These are phyloP conservation scores for Rubia peregrina DNA, from an alignment of 305 asterid species.

Conservation along the genomic window DNA sequence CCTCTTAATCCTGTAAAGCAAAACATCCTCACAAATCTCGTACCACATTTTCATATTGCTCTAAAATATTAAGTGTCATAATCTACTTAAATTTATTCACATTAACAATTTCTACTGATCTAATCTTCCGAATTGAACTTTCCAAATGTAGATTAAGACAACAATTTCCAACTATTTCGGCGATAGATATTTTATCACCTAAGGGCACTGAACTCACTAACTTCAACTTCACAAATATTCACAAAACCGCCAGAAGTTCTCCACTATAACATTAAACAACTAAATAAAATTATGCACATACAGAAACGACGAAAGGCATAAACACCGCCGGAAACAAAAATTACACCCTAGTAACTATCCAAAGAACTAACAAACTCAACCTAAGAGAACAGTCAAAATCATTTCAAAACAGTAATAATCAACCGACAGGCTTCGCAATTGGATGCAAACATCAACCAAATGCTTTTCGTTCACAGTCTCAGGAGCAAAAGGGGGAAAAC, in stretches of 20 bases:
- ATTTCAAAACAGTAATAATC: not conserved
- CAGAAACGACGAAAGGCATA: not conserved
- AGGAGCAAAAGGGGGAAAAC: not conserved
- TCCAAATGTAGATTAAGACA: not conserved
- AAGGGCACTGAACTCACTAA: not conserved
- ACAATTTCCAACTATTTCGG: not conserved
- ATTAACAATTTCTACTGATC: not conserved
- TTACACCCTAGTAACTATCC: constrained; percentile 8
- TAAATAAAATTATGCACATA: not conserved
- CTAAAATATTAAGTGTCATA: not conserved
- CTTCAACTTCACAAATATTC: constrained; percentile 1
- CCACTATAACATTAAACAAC: not conserved
- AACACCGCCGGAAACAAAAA: not conserved
- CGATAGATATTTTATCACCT: not conserved
- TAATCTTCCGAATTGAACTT: not conserved
- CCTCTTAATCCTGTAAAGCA: not conserved
- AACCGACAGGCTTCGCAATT: not conserved
- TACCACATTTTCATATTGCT: not conserved
- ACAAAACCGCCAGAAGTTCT: not conserved
- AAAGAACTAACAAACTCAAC: not conserved
- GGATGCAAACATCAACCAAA: not conserved
- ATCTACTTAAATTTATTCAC: not conserved
- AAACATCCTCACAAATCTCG: not conserved
- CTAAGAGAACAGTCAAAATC: not conserved
- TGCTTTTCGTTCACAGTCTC: not conserved